phyloP scores from a whole-genome alignment of 2,329 filamentous ascomycete genomes.

The Venturia asperata region DNA sequence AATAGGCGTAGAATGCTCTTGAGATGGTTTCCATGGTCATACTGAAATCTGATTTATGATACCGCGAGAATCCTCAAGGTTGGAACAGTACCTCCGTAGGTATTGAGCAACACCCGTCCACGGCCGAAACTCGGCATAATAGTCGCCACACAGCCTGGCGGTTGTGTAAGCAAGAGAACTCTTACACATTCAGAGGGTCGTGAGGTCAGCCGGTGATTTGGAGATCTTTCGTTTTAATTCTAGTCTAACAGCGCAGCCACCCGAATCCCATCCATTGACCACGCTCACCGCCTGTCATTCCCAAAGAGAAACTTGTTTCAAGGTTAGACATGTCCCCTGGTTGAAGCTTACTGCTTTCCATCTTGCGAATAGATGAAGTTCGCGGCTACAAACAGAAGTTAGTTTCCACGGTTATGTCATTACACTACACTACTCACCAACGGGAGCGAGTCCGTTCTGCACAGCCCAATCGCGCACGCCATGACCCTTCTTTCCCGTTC shows the following conservation, averaged over 20 bases:
- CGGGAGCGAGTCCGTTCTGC: slow-evolving; percentile 41
- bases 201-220: neutral
- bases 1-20: no score
- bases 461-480: slow-evolving; percentile 47
- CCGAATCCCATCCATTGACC: neutral
- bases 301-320: neutral
- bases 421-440: slow-evolving; percentile 32
- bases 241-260: no score
- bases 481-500: slow-evolving; percentile 41
- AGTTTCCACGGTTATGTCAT: slow-evolving; percentile 17
- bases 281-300: neutral
- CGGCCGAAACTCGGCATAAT: neutral
- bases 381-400: slow-evolving; percentile 26
- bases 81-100: no score
- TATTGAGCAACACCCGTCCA: no score
- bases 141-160: neutral
- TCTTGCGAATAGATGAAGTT: slow-evolving; percentile 45
- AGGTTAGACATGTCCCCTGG: neutral
- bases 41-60: no score
- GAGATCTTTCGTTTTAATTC: no score
- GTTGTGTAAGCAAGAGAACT: neutral
- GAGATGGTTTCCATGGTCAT: no score
- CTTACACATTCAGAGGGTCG: neutral
- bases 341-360: slow-evolving; percentile 38
- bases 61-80: no score